Conservation (phyloP, 257 asterid species). For the Primulina eburnea region DNA sequence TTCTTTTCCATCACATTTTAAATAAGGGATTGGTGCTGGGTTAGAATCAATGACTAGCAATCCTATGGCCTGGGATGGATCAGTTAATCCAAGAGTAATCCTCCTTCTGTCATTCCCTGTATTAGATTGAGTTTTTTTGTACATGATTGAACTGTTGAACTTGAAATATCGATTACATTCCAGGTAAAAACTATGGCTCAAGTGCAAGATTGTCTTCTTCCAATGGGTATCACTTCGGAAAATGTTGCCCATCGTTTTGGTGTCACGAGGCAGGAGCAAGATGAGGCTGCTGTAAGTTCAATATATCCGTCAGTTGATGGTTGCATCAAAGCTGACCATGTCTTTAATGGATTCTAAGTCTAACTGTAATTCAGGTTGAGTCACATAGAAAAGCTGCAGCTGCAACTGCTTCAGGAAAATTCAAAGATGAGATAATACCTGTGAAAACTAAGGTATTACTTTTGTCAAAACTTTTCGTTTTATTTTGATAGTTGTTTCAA, state of each 20-base stretch:
- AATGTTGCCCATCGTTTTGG: constrained; percentile 94
- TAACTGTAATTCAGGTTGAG: constrained; percentile 55
- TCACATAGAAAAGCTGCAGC: constrained; percentile 98
- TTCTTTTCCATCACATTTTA: constrained; percentile 17
- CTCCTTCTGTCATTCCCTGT: constrained; percentile 17
- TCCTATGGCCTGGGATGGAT: constrained; percentile 98
- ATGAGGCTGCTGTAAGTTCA: constrained; percentile 91
- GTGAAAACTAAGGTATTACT: constrained; percentile 69
- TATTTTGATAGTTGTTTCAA: neutral
- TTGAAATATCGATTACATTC: constrained; percentile 15
- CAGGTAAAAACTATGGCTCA: constrained; percentile 77
- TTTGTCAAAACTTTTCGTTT: neutral
- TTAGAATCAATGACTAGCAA: constrained; percentile 90
- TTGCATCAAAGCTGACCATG: constrained; percentile 1
- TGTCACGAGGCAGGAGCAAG: constrained; percentile 89
- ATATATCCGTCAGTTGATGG: constrained; percentile 5
- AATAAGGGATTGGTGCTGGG: constrained; percentile 95
- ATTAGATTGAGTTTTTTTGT: constrained; percentile 4
- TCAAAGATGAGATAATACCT: constrained; percentile 92
- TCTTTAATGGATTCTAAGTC: neutral
- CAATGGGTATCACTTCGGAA: constrained; percentile 99
- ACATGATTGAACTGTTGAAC: neutral
- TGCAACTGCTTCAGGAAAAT: constrained; percentile 93
- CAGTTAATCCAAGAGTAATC: constrained; percentile 86
- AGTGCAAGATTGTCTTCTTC: constrained; percentile 95